phyloP scores from a whole-genome alignment of 2,329 filamentous ascomycete species.

The Colletotrichum sp. region DNA sequence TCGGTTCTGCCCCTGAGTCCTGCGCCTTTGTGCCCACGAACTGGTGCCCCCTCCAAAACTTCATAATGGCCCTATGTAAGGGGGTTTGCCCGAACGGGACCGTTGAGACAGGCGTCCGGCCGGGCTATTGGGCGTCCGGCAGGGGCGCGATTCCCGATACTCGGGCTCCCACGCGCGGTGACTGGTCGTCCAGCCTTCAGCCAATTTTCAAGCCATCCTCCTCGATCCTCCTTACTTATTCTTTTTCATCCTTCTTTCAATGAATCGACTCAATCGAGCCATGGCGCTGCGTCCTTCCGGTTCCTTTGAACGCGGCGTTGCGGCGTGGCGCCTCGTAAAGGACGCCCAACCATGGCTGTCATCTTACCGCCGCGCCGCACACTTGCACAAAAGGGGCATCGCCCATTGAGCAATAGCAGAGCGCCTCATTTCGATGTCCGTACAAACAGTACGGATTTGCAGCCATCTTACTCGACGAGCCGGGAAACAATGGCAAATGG shows the following conservation, averaged over 20 bases:
- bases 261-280: background rate
- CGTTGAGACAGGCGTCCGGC: background rate
- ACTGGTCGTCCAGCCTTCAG: background rate
- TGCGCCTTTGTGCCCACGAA: background rate
- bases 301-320: background rate
- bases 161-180: background rate
- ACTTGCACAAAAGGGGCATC: conserved; percentile 1
- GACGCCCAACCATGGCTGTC: background rate
- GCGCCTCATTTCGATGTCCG: background rate
- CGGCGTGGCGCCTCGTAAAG: background rate
- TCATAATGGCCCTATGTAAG: background rate
- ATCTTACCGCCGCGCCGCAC: background rate
- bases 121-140: background rate
- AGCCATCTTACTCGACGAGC: background rate
- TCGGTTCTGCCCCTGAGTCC: background rate
- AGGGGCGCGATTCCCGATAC: conserved; percentile 1
- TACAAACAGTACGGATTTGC: background rate
- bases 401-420: background rate
- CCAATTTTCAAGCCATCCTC: background rate
- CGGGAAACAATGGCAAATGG: background rate
- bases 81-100: background rate
- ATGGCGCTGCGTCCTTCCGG: background rate
- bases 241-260: background rate
- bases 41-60: background rate
- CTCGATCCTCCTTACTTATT: background rate